Evolutionary conservation across 2,329 filamentous ascomycete genomes (phyloP).

Genomic region (Talaromyces amestolkiae): DNA sequence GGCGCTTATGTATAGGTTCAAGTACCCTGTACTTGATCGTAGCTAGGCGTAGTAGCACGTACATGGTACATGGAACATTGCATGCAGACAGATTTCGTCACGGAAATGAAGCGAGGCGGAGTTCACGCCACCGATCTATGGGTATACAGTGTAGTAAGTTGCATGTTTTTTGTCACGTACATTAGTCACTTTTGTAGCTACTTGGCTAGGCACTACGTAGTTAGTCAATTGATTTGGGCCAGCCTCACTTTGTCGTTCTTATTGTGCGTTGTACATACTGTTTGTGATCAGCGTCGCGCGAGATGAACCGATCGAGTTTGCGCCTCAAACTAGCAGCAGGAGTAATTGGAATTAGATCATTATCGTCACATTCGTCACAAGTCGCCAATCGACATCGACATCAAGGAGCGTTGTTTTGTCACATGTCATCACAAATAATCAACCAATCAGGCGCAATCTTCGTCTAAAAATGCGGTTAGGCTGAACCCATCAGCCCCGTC

Average conservation of each 20-base stretch:
- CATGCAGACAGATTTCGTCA: constrained; percentile 16
- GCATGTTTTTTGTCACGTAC: constrained; percentile 3
- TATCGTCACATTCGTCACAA: background rate
- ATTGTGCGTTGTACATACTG: constrained; percentile 1
- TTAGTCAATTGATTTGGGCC: background rate
- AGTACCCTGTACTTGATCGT: background rate
- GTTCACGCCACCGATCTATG: constrained; percentile 13
- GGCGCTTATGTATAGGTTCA: background rate
- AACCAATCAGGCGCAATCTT: background rate
- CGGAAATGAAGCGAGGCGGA: constrained; percentile 5
- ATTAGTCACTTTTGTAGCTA: background rate
- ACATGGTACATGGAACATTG: background rate
- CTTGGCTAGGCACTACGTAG: background rate
- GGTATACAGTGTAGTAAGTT: background rate
- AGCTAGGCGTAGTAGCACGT: background rate
- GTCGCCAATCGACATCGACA: background rate
- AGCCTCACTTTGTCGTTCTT: constrained; percentile 9
- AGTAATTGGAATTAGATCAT: background rate
- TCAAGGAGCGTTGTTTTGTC: background rate
- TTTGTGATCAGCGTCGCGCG: background rate
- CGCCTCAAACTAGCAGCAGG: background rate
- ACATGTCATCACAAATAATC: background rate
- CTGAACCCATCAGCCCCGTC: constrained; percentile 13
- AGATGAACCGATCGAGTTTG: constrained; percentile 4
- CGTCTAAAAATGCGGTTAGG: constrained; percentile 1